Base-by-base conservation (phyloP, 1,139 yeast genomes). In the Lodderomyces orthopsilosis region DNA sequence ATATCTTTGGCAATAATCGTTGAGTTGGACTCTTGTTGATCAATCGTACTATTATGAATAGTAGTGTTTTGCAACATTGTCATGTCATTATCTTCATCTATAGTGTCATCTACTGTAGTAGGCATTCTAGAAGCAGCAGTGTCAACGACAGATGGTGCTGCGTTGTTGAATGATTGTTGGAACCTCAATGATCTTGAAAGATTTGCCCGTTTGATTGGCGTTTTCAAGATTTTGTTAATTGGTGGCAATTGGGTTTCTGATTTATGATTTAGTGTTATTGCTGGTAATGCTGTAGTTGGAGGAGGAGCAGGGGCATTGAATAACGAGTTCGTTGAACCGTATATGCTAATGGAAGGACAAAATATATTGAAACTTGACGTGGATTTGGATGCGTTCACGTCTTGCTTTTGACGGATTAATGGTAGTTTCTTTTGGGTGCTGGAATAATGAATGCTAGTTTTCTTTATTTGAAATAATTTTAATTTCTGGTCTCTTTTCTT, bases 141-240 rank as follows among this genome's bases (percentile, higher is more conserved):
- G 6, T 40, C 46, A 9, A 38, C 30, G 6, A 43, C 43, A 9
- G 37, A 22, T 9, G 44, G 46, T 30, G 46, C 44, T 17, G 44
- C 43, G 44, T 55, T 49, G 36, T 50, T 45, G 45, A 52, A 50
- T 38, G 49, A 41, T 42, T 38, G 47, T 36, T 45, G 48, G 24
- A 37, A 44, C 39, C 34, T 52, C 42, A 42, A 54, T 46, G 41
- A 53, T 49, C 62, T 55, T 27, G 62, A 55, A 13, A 66, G 59
- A 43, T 55, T 58, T 35, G 69, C 58, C 48, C 61, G 59, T 54
- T 68, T 64, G 49, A 71, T 65, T 26, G 78, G 78, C 2, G 78
- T 73, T 48, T 70, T 70, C 53, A 73, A 65, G 41, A 73, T 72
- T 50, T 70, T 72, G 50, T 67, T 68, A 43, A 73, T 72, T 22